Conservation (phyloP, 305 asterid species). For the Ilex paraguariensis region DNA sequence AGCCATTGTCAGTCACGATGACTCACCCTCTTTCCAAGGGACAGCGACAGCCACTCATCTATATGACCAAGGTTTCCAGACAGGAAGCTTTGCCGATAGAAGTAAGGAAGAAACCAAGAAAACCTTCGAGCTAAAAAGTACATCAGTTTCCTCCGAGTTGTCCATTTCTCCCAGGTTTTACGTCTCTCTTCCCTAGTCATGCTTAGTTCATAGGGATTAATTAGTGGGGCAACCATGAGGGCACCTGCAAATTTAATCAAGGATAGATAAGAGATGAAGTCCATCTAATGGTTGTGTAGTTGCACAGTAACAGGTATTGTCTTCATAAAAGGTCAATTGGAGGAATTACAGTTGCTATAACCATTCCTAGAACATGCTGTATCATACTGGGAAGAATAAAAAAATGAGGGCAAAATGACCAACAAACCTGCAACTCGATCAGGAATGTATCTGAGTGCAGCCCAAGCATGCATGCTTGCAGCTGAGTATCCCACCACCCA, state of each 20-base stretch:
- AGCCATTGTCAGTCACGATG: constrained; percentile 14
- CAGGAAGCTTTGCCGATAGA: constrained; percentile 71
- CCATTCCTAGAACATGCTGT: no score
- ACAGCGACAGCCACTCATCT: constrained; percentile 57
- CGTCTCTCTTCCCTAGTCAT: constrained; percentile 72
- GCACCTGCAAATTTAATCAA: constrained; percentile 57
- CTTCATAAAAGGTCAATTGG: no score
- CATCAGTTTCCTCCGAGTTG: constrained; percentile 57
- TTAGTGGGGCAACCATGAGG: constrained; percentile 81
- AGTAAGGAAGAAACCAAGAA: constrained; percentile 63
- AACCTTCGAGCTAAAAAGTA: constrained; percentile 62
- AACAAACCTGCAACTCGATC: constrained; percentile 73
- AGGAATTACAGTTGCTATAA: no score
- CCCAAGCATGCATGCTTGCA: constrained; percentile 91
- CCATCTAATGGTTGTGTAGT: not conserved
- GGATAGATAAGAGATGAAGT: constrained; percentile 10
- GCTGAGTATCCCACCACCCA: constrained; percentile 83
- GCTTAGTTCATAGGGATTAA: constrained; percentile 84
- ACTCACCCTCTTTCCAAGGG: constrained; percentile 69
- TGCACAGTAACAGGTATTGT: no score
- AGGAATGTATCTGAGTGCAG: constrained; percentile 90
- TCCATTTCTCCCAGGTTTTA: constrained; percentile 75
- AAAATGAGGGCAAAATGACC: no score
- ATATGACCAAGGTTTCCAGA: constrained; percentile 72
- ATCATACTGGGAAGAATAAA: no score